Base-by-base conservation (phyloP, 768 basidiomycete genomes). In the Kwoniella dendrophila region DNA sequence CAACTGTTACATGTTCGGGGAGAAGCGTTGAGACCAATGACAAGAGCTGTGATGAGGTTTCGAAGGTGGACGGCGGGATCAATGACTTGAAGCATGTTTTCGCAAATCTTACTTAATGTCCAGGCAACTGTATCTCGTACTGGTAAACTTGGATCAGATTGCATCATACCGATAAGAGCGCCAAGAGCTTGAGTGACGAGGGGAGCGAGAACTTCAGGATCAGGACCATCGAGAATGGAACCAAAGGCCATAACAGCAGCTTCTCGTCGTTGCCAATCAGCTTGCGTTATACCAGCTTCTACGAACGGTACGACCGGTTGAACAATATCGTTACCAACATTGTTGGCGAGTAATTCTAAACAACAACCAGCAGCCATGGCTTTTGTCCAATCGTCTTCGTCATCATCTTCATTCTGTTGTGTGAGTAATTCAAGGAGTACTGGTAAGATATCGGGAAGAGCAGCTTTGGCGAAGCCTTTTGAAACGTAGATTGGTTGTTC, bases 171-270 rank as follows among this genome's bases (percentile, higher is more conserved):
- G 74, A 98, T 92, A 49, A 99, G 84, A 40, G 94, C 87, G 4
- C 92, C 92, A 12, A 99, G 84, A 0, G 96, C 96, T 78, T 97
- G 93, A 66, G 89, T 86, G 66, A 96, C 93, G 44, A 99, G 87
- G 33, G 93, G 92, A 22, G 87, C 88, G 52, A 99, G 86, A 27
- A 92, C 87, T 33, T 81, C 79, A 11, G 92, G 89, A 74, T 97
- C 92, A 2, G 96, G 96, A 1, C 96, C 96, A 66, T 97, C 95
- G 30, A 98, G 85, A 72, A 99, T 98, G 0, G 92, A 94, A 44
- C 95, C 95, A 72, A 98, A 99, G 20, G 94, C 87, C 94, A 98
- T 99, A 58, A 98, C 87, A 4, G 94, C 95, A 0, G 96, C 96
- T 78, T 99, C 96, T 41, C 96, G 91, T 57, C 87, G 83, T 74